Base-by-base conservation (phyloP, 495 filamentous ascomycete genomes). In the Podospora anserina region DNA sequence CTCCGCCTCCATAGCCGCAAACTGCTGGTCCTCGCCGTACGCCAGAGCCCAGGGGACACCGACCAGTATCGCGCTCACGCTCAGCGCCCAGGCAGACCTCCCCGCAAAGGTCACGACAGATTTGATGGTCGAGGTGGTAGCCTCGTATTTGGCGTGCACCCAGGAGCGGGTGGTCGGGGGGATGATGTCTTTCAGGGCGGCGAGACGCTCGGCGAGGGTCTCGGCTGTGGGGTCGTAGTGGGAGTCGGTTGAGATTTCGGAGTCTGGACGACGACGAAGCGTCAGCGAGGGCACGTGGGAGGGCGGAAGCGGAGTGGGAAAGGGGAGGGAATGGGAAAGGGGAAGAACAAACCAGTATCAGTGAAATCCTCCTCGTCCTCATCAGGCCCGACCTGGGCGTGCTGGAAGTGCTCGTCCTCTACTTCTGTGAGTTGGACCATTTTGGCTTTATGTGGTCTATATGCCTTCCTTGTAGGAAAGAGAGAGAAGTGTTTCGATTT, bases 391-490 rank as follows among this genome's bases (percentile, higher is more conserved):
- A 84, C 82, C 71, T 90, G 88, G 79, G 91, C 90, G 73, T 89
- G 79, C 76, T 88, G 82, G 84, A 97, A 97, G 79, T 95, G 92
- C 83, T 96, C 93, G 78, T 99, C 95, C 70, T 94, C 89, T 76
- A 99, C 94, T 82, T 97, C 96, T 72, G 89, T 89, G 71, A 99
- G 91, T 81, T 96, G 91, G 78, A 99, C 95, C 95, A 99, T 99
- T 75, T 78, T 94, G 82, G 68, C 75, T 23, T 23, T 23, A 23
- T 23, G 23, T 23, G 23, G 23, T 2, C 23, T 23, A 23, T 23
- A 23, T 23, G 23, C 23, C 23, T 23, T 23, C 1, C 23, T 23
- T 23, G 23, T 1, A 23, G 23, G 23, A 23, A 23, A 23, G 23
- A 23, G 23, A 23, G 23, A 23, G 1, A 23, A 23, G 23, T 23